Evolutionary conservation across 371 early-diverging fungal species (phyloP), one percentile per base, ranked within the genome.

Genomic region (Conidiobolus incongruus): DNA sequence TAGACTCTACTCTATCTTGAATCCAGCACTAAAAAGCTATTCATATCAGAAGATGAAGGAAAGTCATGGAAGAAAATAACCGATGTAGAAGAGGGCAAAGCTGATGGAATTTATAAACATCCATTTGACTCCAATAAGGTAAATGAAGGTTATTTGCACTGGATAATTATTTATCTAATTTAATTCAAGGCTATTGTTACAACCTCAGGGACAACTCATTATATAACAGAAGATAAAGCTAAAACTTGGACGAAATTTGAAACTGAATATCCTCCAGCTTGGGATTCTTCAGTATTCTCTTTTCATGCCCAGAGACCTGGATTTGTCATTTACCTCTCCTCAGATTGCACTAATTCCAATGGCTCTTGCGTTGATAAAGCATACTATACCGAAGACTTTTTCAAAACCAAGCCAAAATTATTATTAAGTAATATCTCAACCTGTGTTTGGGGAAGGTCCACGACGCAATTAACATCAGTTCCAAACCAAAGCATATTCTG

Each of bases 371-470:
- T 44, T 45, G 40, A 34, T 12, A 38, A 77, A 72, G 59, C 71
- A 3, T 75, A 59, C 47, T 76, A 73, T 53, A 78, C 82, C 16
- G 54, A 49, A 30, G 71, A 80, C 48, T 68, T 65, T 35, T 79
- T 81, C 53, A 59, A 58, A 6, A 54, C 71, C 10, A 23, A 59
- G 2, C 51, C 59, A 16, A 61, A 59, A 4, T 44, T 55, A 26
- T 56, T 83, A 19, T 58, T 75, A 16, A 44, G 52, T 0, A 63
- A 70, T 50, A 61, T 67, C 1, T 46, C 64, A 12, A 64, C 61
- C 15, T 86, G 87, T 51, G 58, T 68, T 19, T 86, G 79, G 78
- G 74, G 67, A 17, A 42, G 57, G 1, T 70, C 74, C 0, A 70
- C 64, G 20, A 31, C 49, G 1, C 40, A 56, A 2, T 70, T 72